Evolutionary conservation across 163 green algal genomes (phyloP).

Genomic region (Scenedesmus sp.): DNA sequence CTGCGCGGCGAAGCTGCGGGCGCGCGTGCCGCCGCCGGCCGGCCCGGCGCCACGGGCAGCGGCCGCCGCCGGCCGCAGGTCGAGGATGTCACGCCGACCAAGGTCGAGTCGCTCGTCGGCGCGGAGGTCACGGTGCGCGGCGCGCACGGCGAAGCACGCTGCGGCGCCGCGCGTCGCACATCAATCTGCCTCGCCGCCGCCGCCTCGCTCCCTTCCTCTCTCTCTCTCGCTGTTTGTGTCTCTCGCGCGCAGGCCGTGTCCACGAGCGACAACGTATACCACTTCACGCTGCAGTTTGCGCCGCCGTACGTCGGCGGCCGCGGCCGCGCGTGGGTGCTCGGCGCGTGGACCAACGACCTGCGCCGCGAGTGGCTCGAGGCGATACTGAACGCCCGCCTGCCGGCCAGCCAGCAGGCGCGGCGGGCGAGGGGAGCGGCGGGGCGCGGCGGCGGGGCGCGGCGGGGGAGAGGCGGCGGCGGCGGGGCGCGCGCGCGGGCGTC

Average conservation of each 20-base stretch:
- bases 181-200: too few species aligned
- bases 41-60: background rate
- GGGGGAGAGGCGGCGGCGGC: too few species aligned
- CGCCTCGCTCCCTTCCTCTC: too few species aligned
- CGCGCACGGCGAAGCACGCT: too few species aligned
- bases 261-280: conserved; percentile 40
- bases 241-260: conserved; percentile 41
- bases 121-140: conserved; percentile 35
- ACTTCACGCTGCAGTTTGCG: conserved; percentile 44
- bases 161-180: too few species aligned
- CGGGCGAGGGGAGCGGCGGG: too few species aligned
- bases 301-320: background rate
- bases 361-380: conserved; percentile 38
- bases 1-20: too few species aligned
- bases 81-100: conserved; percentile 25
- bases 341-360: conserved; percentile 39
- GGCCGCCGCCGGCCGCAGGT: background rate
- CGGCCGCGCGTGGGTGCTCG: conserved; percentile 24
- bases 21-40: background rate
- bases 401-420: conserved; percentile 22
- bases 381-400: conserved; percentile 31
- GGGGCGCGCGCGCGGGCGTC: background rate
- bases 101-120: conserved; percentile 21
- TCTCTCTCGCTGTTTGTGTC: background rate
- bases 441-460: too few species aligned